Base-by-base conservation (phyloP, 73 alveolate species). In the Paraurostyla sp. region DNA sequence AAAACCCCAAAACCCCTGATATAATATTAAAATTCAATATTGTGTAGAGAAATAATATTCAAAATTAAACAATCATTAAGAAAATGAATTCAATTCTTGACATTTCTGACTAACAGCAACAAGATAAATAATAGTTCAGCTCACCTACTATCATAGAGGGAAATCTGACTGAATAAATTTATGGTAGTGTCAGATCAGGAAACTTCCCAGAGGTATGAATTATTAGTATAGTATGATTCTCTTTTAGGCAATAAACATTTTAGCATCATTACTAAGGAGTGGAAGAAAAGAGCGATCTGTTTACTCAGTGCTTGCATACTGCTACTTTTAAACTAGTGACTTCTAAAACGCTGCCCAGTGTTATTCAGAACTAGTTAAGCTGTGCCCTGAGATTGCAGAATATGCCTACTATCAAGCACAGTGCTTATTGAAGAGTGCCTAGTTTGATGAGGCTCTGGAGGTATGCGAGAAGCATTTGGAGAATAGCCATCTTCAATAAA, bases 351-450 rank as follows among this genome's bases (percentile, higher is more conserved):
- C 88, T 13, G n/a, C 83, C 30, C 41, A 27, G 20, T 43, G 60
- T 25, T 85, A 85, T 29, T 11, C 42, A 43, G 87, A 85, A 36
- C 42, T 85, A 0, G 29, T 51, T 18, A 43, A 68, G 29, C 2
- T 85, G 48, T 71, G 88, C 58, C 88, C 93, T 20, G 93, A 90
- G 0, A 87, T 85, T 25, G 89, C 71, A 0, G 95, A 94, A 30
- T 94, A 94, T 51, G 50, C 90, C 56, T 78, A 84, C 65, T 89
- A 94, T 63, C 87, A 62, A 23, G 97, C 97, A 30, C 92, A 92
- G 76, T 73, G 93, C 30, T 60, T 87, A 23, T 48, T 71, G 18
- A 73, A 87, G 35, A 32, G 84, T 29, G 42, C 71, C 41, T 11
- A 18, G 84, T 41, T 43, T 48, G 89, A 56, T 35, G 87, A 87